phyloP scores from a whole-genome alignment of 1,139 yeast genomes.

The Candida pseudoviswanathii region DNA sequence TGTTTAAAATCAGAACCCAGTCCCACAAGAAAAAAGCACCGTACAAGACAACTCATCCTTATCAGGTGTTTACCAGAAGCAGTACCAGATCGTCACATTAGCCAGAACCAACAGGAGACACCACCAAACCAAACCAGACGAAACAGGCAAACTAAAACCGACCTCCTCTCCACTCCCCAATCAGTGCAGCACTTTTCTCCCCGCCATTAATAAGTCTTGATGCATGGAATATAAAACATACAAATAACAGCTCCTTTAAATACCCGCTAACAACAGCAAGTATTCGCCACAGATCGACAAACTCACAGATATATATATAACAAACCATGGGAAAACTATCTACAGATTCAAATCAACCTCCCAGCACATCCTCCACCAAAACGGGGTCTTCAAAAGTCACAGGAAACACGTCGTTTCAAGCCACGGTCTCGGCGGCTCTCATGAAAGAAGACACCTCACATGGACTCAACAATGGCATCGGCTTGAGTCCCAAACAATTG shows the following conservation, averaged over 20 bases:
- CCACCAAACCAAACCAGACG: neutral
- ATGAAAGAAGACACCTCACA: slow-evolving; percentile 3
- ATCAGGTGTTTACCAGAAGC: too few relatives aligned
- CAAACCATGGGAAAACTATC: slow-evolving; percentile 8
- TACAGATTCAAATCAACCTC: neutral
- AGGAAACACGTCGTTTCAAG: slow-evolving; percentile 4
- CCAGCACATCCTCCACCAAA: neutral
- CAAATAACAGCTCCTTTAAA: neutral
- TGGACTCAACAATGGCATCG: neutral
- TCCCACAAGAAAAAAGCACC: neutral
- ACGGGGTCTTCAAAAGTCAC: neutral
- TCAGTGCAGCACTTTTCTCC: neutral
- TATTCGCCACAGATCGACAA: neutral
- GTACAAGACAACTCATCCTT: neutral
- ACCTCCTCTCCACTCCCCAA: neutral
- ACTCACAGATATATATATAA: neutral
- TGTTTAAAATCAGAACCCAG: neutral
- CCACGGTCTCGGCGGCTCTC: slow-evolving; percentile 5
- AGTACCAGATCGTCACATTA: too few relatives aligned
- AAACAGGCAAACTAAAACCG: neutral
- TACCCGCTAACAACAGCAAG: neutral
- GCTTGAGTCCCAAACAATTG: slow-evolving; percentile 25
- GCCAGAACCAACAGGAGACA: neutral
- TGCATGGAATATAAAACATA: neutral
- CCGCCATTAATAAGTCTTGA: neutral